These are phyloP conservation scores for Margaritispora aquatica DNA, from an alignment of 495 filamentous ascomycete species.

Conservation along the genomic window DNA sequence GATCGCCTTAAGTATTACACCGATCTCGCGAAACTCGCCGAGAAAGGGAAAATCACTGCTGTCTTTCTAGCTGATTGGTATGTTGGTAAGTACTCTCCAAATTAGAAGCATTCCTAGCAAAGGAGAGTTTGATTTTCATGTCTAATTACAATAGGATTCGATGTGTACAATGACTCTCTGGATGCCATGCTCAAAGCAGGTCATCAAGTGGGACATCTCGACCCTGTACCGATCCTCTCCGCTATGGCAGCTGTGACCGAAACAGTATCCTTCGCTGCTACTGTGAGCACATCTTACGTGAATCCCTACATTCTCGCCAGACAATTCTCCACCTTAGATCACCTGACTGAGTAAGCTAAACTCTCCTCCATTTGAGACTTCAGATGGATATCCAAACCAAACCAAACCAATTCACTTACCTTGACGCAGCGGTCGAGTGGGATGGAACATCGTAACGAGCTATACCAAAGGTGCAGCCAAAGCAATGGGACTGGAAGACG, in stretches of 20 bases:
- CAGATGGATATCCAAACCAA: too few relatives aligned
- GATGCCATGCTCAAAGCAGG: neutral
- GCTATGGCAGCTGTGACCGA: slow-evolving; percentile 10
- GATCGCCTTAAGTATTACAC: neutral
- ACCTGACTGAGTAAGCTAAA: slow-evolving; percentile 34
- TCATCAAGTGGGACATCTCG: neutral
- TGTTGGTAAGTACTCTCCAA: neutral
- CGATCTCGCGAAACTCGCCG: slow-evolving; percentile 3
- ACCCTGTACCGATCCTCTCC: neutral
- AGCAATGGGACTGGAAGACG: neutral
- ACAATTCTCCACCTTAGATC: slow-evolving; percentile 45
- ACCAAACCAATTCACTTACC: too few relatives aligned
- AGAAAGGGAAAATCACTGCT: slow-evolving; percentile 1
- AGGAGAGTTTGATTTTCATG: neutral
- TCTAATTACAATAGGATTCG: neutral
- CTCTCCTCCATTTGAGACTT: neutral
- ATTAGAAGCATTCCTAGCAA: too few relatives aligned
- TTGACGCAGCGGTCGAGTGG: neutral
- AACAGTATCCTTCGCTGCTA: slow-evolving; percentile 41
- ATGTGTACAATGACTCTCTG: neutral
- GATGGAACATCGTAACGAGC: neutral
- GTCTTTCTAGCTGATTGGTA: slow-evolving; percentile 8
- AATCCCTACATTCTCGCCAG: slow-evolving; percentile 42
- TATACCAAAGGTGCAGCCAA: neutral
- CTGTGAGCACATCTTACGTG: slow-evolving; percentile 41